A percentile compares a stretch with the other conserved stretches of the same genome.
These are phyloP conservation scores for Ustilago crameri DNA, from an alignment of 1,284 basidiomycete species.

Conservation along the genomic window DNA sequence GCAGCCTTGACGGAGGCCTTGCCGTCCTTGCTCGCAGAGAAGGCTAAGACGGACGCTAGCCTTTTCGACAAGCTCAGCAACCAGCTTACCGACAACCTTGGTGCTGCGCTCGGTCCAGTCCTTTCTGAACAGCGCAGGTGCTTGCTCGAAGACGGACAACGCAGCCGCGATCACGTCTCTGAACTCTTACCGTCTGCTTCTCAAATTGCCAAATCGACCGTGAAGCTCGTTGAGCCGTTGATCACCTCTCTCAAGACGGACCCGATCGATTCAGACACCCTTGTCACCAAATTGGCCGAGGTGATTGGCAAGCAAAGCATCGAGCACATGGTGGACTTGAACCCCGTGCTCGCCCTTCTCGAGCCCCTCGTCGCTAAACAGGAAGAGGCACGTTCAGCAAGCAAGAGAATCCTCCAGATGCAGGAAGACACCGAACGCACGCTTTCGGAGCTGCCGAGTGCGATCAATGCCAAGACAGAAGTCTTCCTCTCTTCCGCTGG, in stretches of 20 bases:
- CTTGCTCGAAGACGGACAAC: constrained; percentile 26
- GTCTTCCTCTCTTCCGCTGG: constrained; percentile 47
- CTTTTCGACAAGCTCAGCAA: constrained; percentile 27
- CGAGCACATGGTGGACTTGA: constrained; percentile 56
- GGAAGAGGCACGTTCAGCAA: constrained; percentile 38
- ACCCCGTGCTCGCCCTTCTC: constrained; percentile 56
- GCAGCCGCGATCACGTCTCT: constrained; percentile 15
- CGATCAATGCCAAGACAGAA: constrained; percentile 61
- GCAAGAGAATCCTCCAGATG: constrained; percentile 45
- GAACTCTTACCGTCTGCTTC: constrained; percentile 19
- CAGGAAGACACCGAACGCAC: constrained; percentile 55
- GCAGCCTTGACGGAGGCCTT: constrained; percentile 38
- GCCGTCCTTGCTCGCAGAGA: constrained; percentile 42
- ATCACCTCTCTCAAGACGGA: constrained; percentile 46
- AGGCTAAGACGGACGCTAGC: constrained; percentile 6
- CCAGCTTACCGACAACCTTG: constrained; percentile 13
- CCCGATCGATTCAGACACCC: constrained; percentile 47
- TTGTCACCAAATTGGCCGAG: constrained; percentile 35
- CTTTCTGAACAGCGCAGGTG: constrained; percentile 30
- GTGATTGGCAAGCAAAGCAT: constrained; percentile 56
- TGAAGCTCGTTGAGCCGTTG: constrained; percentile 39
- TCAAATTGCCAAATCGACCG: constrained; percentile 34
- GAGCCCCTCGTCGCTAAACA: constrained; percentile 59
- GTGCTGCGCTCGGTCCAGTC: constrained; percentile 20
- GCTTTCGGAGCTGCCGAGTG: constrained; percentile 46